Conservation (phyloP, 441 rosid species). For the Capsella rubella region DNA sequence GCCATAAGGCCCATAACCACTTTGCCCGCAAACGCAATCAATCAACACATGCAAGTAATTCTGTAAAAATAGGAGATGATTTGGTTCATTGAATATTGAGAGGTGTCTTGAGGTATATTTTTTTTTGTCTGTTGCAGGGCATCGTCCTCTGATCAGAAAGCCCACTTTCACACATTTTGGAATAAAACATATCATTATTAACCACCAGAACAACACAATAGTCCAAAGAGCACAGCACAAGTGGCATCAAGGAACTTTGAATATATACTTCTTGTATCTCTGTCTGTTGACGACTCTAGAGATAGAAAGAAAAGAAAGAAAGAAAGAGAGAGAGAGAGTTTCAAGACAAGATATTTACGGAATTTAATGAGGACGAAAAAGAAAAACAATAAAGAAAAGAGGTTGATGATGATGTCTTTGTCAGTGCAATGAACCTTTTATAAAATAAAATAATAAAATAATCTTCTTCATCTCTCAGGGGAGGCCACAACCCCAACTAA, state of each 20-base stretch:
- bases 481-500: constrained; percentile 39
- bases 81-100: constrained; percentile 38
- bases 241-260: constrained; percentile 34
- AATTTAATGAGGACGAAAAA: constrained; percentile 16
- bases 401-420: constrained; percentile 40
- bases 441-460: background rate
- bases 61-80: background rate
- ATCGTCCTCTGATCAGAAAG: constrained; percentile 15
- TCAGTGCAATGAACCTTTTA: constrained; percentile 45
- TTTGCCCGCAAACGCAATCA: background rate
- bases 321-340: constrained; percentile 4
- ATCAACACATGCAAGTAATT: background rate
- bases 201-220: background rate
- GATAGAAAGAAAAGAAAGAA: background rate
- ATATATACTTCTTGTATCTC: background rate
- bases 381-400: background rate
- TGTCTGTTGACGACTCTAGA: constrained; percentile 22
- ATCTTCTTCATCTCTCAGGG: constrained; percentile 5
- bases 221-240: constrained; percentile 34
- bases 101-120: constrained; percentile 18
- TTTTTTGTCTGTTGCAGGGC: constrained; percentile 24
- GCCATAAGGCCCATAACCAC: background rate
- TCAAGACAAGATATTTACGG: constrained; percentile 47
- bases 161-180: constrained; percentile 17
- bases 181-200: constrained; percentile 15